Evolutionary conservation across 139 green algal species (phyloP).

Genomic region (Ostreobium quekettii): DNA sequence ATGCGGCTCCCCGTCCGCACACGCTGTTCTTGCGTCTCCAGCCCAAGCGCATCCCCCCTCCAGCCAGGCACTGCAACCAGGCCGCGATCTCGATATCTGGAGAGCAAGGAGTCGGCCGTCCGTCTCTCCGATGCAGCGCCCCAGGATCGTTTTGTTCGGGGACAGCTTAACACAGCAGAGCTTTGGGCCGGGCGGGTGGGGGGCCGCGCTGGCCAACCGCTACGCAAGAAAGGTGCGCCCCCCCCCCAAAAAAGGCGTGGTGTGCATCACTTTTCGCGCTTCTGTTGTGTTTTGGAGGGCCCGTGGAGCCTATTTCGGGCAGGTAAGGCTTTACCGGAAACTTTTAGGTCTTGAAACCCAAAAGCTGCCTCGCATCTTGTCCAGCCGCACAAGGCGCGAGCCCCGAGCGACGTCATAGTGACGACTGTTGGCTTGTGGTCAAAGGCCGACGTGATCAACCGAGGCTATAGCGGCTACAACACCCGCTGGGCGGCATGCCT

Average conservation of each 20-base stretch:
- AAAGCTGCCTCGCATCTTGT: background rate
- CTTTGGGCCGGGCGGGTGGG: conserved; percentile 58
- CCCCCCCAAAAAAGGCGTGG: background rate
- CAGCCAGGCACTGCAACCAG: no score
- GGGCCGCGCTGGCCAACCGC: conserved; percentile 29
- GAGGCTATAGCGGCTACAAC: conserved; percentile 87
- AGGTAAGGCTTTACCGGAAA: background rate
- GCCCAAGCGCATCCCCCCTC: no score
- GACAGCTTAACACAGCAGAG: conserved; percentile 65
- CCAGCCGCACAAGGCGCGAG: background rate
- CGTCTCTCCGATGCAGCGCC: no score
- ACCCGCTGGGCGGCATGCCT: conserved; percentile 62
- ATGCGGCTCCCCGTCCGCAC: no score
- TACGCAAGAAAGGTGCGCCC: conserved; percentile 40
- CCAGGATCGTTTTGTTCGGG: conserved; percentile 70
- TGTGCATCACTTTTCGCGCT: background rate
- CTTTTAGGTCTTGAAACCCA: conserved; percentile 1
- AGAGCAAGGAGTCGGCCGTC: no score
- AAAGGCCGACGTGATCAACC: conserved; percentile 64
- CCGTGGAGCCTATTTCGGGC: background rate
- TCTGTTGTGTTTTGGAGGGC: conserved; percentile 21
- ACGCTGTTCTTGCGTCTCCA: no score
- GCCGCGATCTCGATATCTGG: no score
- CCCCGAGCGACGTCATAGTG: background rate
- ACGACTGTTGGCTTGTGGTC: no score